Evolutionary conservation across 2,329 filamentous ascomycete genomes (phyloP).

Genomic region (Aspergillus persii): DNA sequence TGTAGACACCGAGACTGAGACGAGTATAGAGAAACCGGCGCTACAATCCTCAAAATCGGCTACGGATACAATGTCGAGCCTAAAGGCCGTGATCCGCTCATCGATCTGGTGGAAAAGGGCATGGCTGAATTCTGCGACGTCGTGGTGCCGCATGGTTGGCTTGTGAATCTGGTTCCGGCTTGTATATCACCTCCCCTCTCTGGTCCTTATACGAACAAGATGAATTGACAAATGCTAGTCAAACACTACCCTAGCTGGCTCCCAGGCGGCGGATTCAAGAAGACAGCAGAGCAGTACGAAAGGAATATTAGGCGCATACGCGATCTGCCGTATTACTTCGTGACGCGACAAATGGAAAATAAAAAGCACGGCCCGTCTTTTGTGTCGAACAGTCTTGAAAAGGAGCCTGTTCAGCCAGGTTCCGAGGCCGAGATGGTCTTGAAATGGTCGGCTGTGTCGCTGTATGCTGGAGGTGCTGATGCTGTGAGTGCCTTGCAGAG

Average conservation of each 20-base stretch:
- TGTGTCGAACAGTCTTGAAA: conserved; percentile 38
- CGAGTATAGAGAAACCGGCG: conserved; percentile 30
- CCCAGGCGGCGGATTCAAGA: conserved; percentile 46
- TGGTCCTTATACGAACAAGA: neutral
- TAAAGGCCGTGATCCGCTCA: conserved; percentile 28
- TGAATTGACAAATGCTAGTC: neutral
- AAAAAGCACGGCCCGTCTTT: conserved; percentile 37
- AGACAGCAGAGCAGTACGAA: conserved; percentile 36
- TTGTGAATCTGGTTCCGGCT: conserved; percentile 46
- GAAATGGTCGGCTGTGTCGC: conserved; percentile 35
- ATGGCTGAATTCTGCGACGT: conserved; percentile 44
- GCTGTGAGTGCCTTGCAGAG: conserved; percentile 25
- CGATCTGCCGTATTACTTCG: conserved; percentile 45
- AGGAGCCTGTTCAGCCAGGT: conserved; percentile 13
- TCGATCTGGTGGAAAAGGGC: conserved; percentile 40
- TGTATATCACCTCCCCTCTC: conserved; percentile 2
- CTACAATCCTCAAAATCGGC: conserved; percentile 39
- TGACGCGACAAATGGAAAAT: conserved; percentile 40
- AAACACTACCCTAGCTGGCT: conserved; percentile 42
- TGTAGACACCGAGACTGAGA: too few species aligned
- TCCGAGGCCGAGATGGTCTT: conserved; percentile 29
- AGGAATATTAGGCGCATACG: conserved; percentile 26
- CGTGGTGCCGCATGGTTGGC: conserved; percentile 40
- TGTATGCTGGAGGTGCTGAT: conserved; percentile 46
- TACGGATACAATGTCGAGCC: conserved; percentile 33